Evolutionary conservation across 2,329 filamentous ascomycete genomes (phyloP), one percentile per base, ranked within the genome.

Genomic region (Penicillium griseofulvum): DNA sequence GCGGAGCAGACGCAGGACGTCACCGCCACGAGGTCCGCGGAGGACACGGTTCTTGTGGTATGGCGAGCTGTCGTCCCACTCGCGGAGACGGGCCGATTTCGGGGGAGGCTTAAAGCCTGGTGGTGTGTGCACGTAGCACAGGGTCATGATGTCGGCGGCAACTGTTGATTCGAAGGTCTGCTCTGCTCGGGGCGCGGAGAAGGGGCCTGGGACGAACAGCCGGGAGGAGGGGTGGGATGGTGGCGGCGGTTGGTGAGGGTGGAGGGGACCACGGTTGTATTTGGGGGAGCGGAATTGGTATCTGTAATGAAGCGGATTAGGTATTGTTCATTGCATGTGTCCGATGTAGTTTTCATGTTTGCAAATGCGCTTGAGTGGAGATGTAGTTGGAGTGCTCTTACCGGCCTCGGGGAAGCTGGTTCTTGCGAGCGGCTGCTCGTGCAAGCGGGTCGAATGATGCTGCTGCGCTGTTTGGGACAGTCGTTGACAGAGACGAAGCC

Each of bases 271-370:
- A 68, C 93, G 90, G 75, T 96, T 87, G 82, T 92, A 99, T 78
- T 93, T 94, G 60, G 94, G 94, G 48, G 93, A 88, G 62, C 92
- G 91, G 76, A 89, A 97, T 76, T 96, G 90, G 78, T 97, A 99
- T 82, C 93, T 96, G 59, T 31, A 38, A 49, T 33, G 49, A 45
- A 38, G 29, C 22, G 45, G 24, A 37, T 61, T 53, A 59, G 55
- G 19, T 34, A 11, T 16, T 26, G 26, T 51, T 51, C 22, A 29
- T 39, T 50, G 33, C 6, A 22, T 31, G 5, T 16, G 28, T 49
- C 38, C 31, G 19, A 50, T 36, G 42, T 44, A 38, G 24, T 22
- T 39, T 36, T 47, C 24, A 19, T 50, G 19, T 29, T 14, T 38
- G 34, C 24, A 38, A 39, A 45, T 31, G 41, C 44, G 52, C 37